Conservation (phyloP, 345 rosid species). For the Combretum micranthum region DNA sequence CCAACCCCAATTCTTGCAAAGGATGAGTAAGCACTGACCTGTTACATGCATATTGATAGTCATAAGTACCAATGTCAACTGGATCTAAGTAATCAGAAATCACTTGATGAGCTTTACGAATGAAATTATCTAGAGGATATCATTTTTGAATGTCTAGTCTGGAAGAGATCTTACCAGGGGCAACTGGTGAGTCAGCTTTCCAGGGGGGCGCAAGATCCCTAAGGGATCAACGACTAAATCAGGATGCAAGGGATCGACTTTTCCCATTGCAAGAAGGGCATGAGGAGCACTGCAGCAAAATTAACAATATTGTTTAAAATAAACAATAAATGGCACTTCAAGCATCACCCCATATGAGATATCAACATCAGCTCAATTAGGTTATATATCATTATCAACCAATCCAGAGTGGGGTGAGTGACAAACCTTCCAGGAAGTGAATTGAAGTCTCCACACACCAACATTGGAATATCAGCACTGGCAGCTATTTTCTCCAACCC, state of each 20-base stretch:
- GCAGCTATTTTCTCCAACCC: constrained; percentile 98
- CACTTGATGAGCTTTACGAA: background rate
- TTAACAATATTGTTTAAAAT: background rate
- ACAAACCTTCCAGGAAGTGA: constrained; percentile 86
- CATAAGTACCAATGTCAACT: constrained; percentile 10
- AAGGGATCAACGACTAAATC: constrained; percentile 83
- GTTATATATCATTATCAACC: background rate
- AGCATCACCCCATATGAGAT: constrained; percentile 9
- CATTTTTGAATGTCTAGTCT: too few species aligned
- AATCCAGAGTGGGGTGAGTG: constrained; percentile 4
- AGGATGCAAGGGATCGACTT: constrained; percentile 74
- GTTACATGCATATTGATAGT: constrained; percentile 16
- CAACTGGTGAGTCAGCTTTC: constrained; percentile 84
- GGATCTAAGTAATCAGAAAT: background rate
- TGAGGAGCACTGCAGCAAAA: constrained; percentile 77
- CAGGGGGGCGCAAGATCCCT: constrained; percentile 72
- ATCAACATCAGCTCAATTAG: background rate
- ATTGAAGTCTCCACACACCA: constrained; percentile 98
- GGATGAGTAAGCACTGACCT: constrained; percentile 99
- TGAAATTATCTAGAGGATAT: background rate
- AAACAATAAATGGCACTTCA: background rate
- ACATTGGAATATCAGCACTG: constrained; percentile 96
- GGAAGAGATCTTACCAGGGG: constrained; percentile 55
- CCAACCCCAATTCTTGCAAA: constrained; percentile 67
- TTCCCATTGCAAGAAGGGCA: constrained; percentile 93